phyloP scores from a whole-genome alignment of 139 green algal genomes.

The Asterochloris erici region DNA sequence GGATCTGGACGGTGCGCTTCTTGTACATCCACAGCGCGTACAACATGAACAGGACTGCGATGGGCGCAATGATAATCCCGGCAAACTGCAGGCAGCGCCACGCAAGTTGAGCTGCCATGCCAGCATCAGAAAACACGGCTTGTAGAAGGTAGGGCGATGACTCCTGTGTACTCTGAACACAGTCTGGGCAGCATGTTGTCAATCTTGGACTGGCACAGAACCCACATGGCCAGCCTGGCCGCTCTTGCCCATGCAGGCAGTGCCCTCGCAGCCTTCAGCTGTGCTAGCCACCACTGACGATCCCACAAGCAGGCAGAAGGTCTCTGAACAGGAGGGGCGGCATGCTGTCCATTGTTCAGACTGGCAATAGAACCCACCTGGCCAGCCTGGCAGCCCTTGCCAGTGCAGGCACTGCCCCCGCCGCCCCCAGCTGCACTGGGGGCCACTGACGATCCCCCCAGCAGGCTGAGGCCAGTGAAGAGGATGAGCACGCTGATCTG shows the following conservation, averaged over 20 bases:
- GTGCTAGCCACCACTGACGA: neutral
- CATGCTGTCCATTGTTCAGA: too few species aligned
- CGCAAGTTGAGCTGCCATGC: neutral
- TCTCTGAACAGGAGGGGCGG: too few species aligned
- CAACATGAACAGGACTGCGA: constrained; percentile 69
- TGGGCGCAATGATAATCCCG: constrained; percentile 66
- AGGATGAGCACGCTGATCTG: constrained; percentile 75
- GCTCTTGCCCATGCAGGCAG: neutral
- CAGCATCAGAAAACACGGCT: too few species aligned
- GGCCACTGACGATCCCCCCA: constrained; percentile 28
- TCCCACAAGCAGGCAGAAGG: constrained; percentile 46
- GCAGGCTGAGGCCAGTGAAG: constrained; percentile 54
- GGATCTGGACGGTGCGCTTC: constrained; percentile 53
- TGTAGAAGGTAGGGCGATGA: too few species aligned
- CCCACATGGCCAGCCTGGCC: constrained; percentile 13
- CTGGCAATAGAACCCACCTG: neutral
- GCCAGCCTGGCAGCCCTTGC: constrained; percentile 12
- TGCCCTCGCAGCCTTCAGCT: neutral
- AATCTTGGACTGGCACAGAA: too few species aligned
- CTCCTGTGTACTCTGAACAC: too few species aligned
- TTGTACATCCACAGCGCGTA: constrained; percentile 77
- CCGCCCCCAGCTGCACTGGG: neutral
- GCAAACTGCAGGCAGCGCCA: constrained; percentile 48
- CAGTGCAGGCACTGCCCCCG: neutral
- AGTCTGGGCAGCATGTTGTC: too few species aligned